These are phyloP conservation scores for Penicillium herquei DNA, from an alignment of 495 filamentous ascomycete genomes.

Conservation along the genomic window DNA sequence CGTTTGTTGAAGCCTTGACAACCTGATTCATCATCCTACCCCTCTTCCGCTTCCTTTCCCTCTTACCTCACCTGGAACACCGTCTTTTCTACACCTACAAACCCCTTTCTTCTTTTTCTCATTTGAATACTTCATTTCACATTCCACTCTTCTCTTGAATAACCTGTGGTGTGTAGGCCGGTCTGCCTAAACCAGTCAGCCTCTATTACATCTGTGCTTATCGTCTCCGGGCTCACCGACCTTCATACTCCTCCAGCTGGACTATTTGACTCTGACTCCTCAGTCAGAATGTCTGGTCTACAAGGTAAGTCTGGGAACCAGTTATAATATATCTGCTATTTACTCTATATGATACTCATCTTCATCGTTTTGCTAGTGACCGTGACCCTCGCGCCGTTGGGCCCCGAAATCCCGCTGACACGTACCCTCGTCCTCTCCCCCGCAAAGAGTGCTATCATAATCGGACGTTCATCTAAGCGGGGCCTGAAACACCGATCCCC, in stretches of 20 bases:
- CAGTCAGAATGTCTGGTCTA: conserved; percentile 1
- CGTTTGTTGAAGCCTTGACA: conserved; percentile 16
- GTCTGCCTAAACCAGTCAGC: no score
- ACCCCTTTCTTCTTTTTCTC: background rate
- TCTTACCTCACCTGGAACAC: conserved; percentile 8
- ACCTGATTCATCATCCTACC: conserved; percentile 31
- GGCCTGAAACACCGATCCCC: conserved; percentile 50
- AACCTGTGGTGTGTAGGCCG: no score
- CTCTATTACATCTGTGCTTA: no score
- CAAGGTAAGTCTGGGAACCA: background rate
- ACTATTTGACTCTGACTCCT: background rate
- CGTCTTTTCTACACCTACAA: conserved; percentile 9
- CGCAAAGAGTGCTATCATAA: conserved; percentile 22
- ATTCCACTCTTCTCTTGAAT: background rate
- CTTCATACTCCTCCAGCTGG: background rate
- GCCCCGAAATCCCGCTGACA: conserved; percentile 20
- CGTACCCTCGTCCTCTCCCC: conserved; percentile 32
- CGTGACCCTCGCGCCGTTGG: conserved; percentile 25
- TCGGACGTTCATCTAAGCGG: conserved; percentile 64
- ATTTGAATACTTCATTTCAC: background rate
- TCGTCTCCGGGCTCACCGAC: no score
- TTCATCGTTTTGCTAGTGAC: conserved; percentile 20
- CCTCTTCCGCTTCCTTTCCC: conserved; percentile 20
- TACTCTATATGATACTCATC: background rate
- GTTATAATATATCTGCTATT: background rate